A percentile compares a stretch with the other conserved stretches of the same genome.
Conservation (phyloP, 306 rosid species). For the Trifolium pratense region DNA sequence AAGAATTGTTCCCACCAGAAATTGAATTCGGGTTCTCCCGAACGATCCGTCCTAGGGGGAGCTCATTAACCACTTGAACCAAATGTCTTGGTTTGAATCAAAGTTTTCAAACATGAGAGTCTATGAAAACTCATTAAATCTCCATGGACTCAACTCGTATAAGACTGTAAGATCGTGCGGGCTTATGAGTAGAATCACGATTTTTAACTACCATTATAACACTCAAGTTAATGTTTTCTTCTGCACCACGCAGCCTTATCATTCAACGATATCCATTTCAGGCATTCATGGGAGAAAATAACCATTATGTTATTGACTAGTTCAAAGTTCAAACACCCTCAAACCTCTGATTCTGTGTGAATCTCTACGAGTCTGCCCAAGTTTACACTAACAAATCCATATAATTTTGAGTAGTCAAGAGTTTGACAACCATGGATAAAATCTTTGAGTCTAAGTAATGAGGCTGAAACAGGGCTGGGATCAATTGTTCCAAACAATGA, state of each 20-base stretch:
- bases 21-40: too few relatives aligned
- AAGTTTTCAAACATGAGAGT: neutral
- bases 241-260: neutral
- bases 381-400: neutral
- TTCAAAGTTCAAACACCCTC: neutral
- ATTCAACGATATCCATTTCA: neutral
- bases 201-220: neutral
- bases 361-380: neutral
- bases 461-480: neutral
- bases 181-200: neutral
- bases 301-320: neutral
- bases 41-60: too few relatives aligned
- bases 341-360: neutral
- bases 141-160: neutral
- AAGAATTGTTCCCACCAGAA: too few relatives aligned
- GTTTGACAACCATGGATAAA: neutral
- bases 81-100: neutral
- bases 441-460: neutral
- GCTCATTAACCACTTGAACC: neutral
- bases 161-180: neutral
- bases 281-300: slow-evolving; percentile 3
- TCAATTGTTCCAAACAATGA: neutral
- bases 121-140: neutral
- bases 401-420: neutral
- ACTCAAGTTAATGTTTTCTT: neutral